Evolutionary conservation across 148 eudicot genomes (phyloP).

Genomic region (Cornus florida): DNA sequence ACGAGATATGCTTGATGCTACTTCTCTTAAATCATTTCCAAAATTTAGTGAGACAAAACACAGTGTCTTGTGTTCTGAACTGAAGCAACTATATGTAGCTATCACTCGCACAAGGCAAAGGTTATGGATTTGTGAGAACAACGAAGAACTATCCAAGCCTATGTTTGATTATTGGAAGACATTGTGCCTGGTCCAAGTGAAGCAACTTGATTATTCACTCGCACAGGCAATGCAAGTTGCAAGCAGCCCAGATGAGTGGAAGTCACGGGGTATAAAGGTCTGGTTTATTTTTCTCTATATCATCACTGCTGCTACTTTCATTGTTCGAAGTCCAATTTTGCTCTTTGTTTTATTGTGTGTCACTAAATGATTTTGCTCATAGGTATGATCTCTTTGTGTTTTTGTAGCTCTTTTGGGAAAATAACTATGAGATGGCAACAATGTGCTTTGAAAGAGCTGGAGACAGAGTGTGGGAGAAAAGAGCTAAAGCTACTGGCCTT

Average conservation of each 20-base stretch:
- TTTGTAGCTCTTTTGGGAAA: conserved; percentile 41
- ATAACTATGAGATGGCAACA: conserved; percentile 50
- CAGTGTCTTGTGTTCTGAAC: too few relatives aligned
- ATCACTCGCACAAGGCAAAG: too few relatives aligned
- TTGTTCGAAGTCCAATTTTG: not conserved
- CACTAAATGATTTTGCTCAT: not conserved
- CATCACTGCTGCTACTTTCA: not conserved
- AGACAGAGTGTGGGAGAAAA: conserved; percentile 40
- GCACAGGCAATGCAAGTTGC: too few relatives aligned
- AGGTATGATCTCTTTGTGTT: not conserved
- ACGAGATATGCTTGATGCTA: too few relatives aligned
- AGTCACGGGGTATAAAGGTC: conserved; percentile 45
- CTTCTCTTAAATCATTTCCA: too few relatives aligned
- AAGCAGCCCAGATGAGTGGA: conserved; percentile 58
- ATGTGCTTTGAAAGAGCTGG: conserved; percentile 65
- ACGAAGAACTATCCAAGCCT: too few relatives aligned
- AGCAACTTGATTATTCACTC: conserved; percentile 39
- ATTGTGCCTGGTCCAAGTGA: conserved; percentile 35
- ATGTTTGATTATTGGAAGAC: conserved; percentile 64
- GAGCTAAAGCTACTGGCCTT: conserved; percentile 43
- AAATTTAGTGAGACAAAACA: too few relatives aligned
- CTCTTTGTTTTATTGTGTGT: not conserved
- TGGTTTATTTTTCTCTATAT: not conserved
- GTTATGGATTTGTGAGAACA: too few relatives aligned
- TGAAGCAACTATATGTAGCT: too few relatives aligned